Base-by-base conservation (phyloP, 176 grass and related monocot species). In the Saccharum spontaneum region DNA sequence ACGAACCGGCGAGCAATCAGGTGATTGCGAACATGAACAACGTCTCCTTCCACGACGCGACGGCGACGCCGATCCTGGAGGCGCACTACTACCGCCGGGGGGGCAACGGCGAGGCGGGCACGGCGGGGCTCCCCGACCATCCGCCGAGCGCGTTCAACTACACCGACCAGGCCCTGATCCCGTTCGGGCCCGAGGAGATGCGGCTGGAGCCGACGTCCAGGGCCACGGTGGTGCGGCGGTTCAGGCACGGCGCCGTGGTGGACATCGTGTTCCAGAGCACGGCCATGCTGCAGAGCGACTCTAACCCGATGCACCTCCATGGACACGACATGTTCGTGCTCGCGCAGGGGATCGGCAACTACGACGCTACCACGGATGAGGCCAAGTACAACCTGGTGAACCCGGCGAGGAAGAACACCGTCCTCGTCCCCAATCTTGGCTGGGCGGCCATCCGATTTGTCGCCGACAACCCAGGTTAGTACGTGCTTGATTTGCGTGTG, bases 261-360 rank as follows among this genome's bases (percentile, higher is more conserved):
- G 76, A 78, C 38, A 6, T 78, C 57, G 76, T 78, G 57, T 78
- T 78, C 81, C 90, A 92, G 83, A 76, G 90, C 13, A 92, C 90
- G 4, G 77, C 83, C 3, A 50, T 89, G 34, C 22, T 86, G 71
- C 50, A 34, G 18, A 69, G 83, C 8, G 90, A 92, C 57, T 79
- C 82, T 11, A 87, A 92, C 52, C 90, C 90, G 2, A 89, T 89
- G 83, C 90, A 92, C 48, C 52, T 92, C 12, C 90, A 92, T 10
- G 90, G 41, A 10, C 80, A 43, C 16, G 66, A 71, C 12, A 11
- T 69, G 57, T 78, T 78, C 37, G 57, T 78, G 57, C 57, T 78
- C n/a, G 76, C 76, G 1, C 63, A 46, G 67, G 80, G 80, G 6
- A 38, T 30, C 1, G 80, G 80, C 2, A 88, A 82, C 71, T 93